Conservation (phyloP, 768 basidiomycete species). For the Hericium alpestre region DNA sequence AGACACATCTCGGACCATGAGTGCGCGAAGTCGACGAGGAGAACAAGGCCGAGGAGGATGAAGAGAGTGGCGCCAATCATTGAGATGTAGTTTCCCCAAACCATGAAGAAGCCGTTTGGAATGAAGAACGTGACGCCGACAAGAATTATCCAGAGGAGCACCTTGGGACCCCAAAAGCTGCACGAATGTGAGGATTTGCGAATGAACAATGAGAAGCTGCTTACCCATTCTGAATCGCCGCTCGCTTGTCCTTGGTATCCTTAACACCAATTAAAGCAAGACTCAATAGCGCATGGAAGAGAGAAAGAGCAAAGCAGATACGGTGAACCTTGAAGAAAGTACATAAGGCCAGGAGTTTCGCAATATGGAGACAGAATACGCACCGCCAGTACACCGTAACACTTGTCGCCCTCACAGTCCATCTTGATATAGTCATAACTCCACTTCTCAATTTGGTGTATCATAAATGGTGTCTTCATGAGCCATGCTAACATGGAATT, state of each 20-base stretch:
- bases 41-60: slow-evolving; percentile 92
- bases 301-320: slow-evolving; percentile 86
- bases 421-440: slow-evolving; percentile 98
- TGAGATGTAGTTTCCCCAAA: slow-evolving; percentile 91
- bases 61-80: slow-evolving; percentile 89
- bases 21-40: slow-evolving; percentile 97
- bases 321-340: slow-evolving; percentile 64
- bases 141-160: slow-evolving; percentile 79
- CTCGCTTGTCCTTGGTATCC: slow-evolving; percentile 86
- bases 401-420: slow-evolving; percentile 87
- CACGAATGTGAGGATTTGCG: not conserved
- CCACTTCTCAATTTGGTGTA: slow-evolving; percentile 81
- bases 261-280: slow-evolving; percentile 73
- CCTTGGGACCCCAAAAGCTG: slow-evolving; percentile 99
- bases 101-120: slow-evolving; percentile 95
- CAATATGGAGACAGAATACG: slow-evolving; percentile 19
- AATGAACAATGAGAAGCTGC: slow-evolving; percentile 11
- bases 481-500: slow-evolving; percentile 96
- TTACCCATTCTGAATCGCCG: slow-evolving; percentile 94
- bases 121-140: slow-evolving; percentile 83
- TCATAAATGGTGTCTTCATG: slow-evolving; percentile 85
- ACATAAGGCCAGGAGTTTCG: slow-evolving; percentile 1
- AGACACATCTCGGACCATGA: slow-evolving; percentile 97
- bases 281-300: slow-evolving; percentile 81
- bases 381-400: slow-evolving; percentile 93